Conservation (phyloP, 768 basidiomycete species). For the Cantharellus anzutake region DNA sequence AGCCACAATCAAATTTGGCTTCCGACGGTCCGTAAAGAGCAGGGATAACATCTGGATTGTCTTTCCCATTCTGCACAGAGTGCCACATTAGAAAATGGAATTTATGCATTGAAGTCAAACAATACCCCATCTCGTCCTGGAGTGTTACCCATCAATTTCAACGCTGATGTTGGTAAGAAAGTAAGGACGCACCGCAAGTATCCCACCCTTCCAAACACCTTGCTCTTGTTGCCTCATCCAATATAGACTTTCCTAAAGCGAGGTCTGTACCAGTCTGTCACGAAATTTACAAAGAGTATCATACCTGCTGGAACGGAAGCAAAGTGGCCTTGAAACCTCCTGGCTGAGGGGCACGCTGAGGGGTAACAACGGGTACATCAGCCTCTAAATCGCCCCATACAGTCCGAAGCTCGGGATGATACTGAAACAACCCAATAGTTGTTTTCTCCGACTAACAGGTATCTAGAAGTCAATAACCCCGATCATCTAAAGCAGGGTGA, state of each 20-base stretch:
- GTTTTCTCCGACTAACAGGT: conserved; percentile 45
- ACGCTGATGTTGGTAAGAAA: background rate
- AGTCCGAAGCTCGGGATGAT: conserved; percentile 38
- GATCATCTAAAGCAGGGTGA: conserved; percentile 8
- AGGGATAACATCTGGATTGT: conserved; percentile 94
- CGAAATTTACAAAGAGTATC: background rate
- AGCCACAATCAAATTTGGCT: conserved; percentile 88
- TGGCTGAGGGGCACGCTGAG: conserved; percentile 62
- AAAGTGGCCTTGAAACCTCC: conserved; percentile 64
- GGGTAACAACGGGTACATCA: conserved; percentile 37
- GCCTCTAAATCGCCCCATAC: conserved; percentile 78
- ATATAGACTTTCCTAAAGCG: conserved; percentile 48
- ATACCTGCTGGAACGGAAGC: conserved; percentile 68
- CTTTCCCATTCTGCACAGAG: conserved; percentile 57
- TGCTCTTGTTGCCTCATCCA: conserved; percentile 96
- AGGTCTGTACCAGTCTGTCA: background rate
- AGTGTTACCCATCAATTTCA: background rate
- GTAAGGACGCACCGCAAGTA: conserved; percentile 53
- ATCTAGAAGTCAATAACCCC: conserved; percentile 3
- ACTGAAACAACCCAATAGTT: conserved; percentile 36
- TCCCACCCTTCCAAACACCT: conserved; percentile 72
- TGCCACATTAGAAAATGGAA: conserved; percentile 1
- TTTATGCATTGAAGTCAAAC: background rate
- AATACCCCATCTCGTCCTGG: conserved; percentile 84
- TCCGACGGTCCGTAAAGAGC: conserved; percentile 54